Base-by-base conservation (phyloP, 306 rosid genomes). In the Senna tora region DNA sequence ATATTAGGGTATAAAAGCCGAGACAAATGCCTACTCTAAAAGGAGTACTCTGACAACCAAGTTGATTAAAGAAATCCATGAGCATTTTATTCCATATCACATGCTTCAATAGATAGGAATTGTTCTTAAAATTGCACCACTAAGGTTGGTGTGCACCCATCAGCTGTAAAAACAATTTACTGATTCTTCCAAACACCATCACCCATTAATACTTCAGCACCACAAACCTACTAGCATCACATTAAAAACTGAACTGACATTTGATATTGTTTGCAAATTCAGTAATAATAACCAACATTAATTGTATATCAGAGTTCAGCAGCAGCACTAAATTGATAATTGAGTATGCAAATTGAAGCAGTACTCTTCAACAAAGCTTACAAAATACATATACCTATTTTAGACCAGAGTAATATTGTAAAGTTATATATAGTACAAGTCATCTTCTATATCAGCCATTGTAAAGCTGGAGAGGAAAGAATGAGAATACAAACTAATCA, bases 121-220 rank as follows among this genome's bases (percentile, higher is more conserved):
- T n/a, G 21, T 57, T 41, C 33, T 20, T 69, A 2, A 33, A 75
- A 71, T 11, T 54, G 68, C 38, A 54, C n/a, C 13, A 54, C 32
- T 57, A 53, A 14, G 65, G 63, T 65, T 67, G 61, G 8, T 53
- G 43, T 10, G 57, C 46, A 53, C 10, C 50, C 43, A 55, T 47
- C 67, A 22, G 56, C 73, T 42, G 57, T 49, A 65, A 71, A 60
- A 71, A 55, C 16, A 45, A 4, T 32, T 67, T 17, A 63, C 59
- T 38, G 11, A 80, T 8, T 38, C 2, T 7, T 7, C 20, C 22
- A 55, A 17, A 68, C 69, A 67, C 54, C 38, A 67, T 20, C 42
- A 79, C 47, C 70, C 32, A 51, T 61, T n/a, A n/a, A n/a, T n/a
- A n/a, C n/a, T 59, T 62, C 46, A 62, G 25, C 74, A 62, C 72